phyloP scores from a whole-genome alignment of 2,329 filamentous ascomycete genomes.

The Phyllosticta paracitricarpa region DNA sequence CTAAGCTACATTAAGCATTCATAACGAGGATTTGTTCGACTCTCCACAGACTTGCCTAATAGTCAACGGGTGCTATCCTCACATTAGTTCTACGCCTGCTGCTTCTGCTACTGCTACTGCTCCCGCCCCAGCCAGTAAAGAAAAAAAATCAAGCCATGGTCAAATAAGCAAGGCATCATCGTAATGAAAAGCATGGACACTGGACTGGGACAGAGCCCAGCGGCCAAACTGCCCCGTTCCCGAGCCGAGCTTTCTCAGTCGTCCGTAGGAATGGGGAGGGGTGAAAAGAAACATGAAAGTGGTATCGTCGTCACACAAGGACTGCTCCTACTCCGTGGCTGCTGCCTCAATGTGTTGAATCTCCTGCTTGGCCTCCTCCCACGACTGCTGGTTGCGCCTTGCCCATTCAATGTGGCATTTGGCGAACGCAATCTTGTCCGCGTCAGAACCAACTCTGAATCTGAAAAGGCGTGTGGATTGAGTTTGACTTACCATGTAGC shows the following conservation, averaged over 20 bases:
- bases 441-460: neutral
- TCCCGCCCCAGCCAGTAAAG: too few species aligned
- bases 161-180: too few species aligned
- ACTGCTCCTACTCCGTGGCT: neutral
- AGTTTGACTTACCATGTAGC: conserved; percentile 79
- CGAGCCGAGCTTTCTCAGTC: neutral
- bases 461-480: neutral
- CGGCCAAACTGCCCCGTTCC: neutral
- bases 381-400: conserved; percentile 79
- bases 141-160: too few species aligned
- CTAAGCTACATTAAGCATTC: too few species aligned
- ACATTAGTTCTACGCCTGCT: too few species aligned
- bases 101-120: too few species aligned
- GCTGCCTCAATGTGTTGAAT: conserved; percentile 68
- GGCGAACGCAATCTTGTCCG: conserved; percentile 69
- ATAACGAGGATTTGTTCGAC: too few species aligned
- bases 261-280: neutral
- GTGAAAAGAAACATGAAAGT: neutral
- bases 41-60: too few species aligned
- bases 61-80: too few species aligned
- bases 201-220: neutral
- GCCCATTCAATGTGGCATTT: conserved; percentile 93
- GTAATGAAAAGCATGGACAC: too few species aligned
- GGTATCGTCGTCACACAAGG: conserved; percentile 6
- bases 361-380: conserved; percentile 82